Evolutionary conservation across 257 asterid genomes (phyloP), one percentile per base, ranked within the genome.

Genomic region (Primulina eburnea): DNA sequence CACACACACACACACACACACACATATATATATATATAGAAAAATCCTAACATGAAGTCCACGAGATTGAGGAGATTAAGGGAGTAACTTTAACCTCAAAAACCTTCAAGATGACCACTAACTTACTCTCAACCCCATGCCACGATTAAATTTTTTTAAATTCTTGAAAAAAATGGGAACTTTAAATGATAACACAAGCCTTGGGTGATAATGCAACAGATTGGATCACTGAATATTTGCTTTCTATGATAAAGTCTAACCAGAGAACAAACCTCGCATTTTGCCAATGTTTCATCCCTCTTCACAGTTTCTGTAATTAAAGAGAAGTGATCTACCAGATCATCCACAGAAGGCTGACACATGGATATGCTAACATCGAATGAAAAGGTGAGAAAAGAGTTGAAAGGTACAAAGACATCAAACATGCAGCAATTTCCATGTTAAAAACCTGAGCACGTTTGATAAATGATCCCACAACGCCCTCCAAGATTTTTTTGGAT

Each of bases 401-500:
- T 16, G 12, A 67, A 50, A 40, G 10, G 14, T 55, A 65, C 24
- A 16, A 55, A 62, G 63, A 60, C 69, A 69, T 6, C 52, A 76
- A 71, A 69, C 52, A 21, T 29, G 28, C 17, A 21, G 59, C 20
- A 26, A 74, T 47, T 64, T 76, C 75, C 34, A 47, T 20, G 72
- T 32, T 35, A 33, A 53, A 24, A 62, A 94, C 99, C 97, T 94
- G 85, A 94, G 87, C 57, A 68, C 70, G 75, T 83, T 86, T 65
- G 84, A 71, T 69, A 94, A 79, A 68, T 78, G 74, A 66, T 89
- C 97, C 97, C 96, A 89, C 80, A 94, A 69, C 75, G 88, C 86
- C 81, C 75, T 87, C 62, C 26, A 57, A n/a, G 93, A 73, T 55
- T 73, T 68, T 73, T 85, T 89, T 7, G 92, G 87, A 72, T 88